These are phyloP conservation scores for Aspergillus clavatus DNA, from an alignment of 2,329 filamentous ascomycete species.

Conservation along the genomic window DNA sequence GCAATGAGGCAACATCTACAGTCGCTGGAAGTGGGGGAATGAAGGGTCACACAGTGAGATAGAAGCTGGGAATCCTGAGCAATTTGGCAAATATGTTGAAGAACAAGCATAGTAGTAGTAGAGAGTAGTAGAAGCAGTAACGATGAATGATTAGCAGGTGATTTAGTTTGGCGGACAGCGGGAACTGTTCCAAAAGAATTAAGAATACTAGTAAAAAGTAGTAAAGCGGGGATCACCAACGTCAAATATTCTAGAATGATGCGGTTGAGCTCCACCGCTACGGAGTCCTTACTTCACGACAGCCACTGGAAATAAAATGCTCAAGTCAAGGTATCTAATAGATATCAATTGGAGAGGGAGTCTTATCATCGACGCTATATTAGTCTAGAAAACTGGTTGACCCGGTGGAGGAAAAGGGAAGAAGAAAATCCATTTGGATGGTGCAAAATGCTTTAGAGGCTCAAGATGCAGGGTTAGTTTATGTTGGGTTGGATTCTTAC, in stretches of 20 bases:
- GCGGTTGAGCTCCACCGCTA: conserved; percentile 30
- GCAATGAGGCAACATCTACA: not conserved
- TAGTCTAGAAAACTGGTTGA: no score
- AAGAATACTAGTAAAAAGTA: conserved; percentile 13
- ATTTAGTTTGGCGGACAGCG: not conserved
- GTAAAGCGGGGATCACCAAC: conserved; percentile 30
- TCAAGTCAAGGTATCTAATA: no score
- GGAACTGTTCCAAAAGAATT: conserved; percentile 4
- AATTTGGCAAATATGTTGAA: not conserved
- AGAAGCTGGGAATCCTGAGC: not conserved
- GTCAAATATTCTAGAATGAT: conserved; percentile 23
- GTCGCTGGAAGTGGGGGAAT: not conserved
- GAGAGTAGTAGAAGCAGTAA: not conserved
- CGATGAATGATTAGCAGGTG: no score
- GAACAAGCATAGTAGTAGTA: not conserved
- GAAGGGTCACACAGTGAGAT: not conserved
- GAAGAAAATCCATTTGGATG: no score
- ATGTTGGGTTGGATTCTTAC: not conserved
- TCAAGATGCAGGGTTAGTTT: not conserved
- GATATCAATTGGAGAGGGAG: no score
- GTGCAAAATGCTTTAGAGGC: not conserved
- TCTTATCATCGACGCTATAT: no score
- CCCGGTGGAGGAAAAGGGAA: no score
- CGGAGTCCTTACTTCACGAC: conserved; percentile 7
- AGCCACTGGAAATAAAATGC: no score